Conservation (phyloP, 2,329 filamentous ascomycete species). For the Ustulina deusta region DNA sequence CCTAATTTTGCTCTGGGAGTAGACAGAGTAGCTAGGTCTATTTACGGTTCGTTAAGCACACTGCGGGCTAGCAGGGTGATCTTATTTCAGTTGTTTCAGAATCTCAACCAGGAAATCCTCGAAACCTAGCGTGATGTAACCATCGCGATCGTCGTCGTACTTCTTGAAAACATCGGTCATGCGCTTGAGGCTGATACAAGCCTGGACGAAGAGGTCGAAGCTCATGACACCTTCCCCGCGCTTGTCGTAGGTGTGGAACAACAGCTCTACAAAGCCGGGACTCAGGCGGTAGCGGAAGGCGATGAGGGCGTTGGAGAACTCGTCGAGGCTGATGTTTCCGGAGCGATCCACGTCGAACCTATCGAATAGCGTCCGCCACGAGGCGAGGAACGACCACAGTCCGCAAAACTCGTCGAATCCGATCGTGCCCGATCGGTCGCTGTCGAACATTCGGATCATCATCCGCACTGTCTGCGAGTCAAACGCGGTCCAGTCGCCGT, state of each 20-base stretch:
- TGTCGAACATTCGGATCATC: slow-evolving; percentile 99
- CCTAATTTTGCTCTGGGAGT: background rate
- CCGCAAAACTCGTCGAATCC: slow-evolving; percentile 97
- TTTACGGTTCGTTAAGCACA: background rate
- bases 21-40: background rate
- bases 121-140: slow-evolving; percentile 86
- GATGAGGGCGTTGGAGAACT: slow-evolving; percentile 90
- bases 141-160: slow-evolving; percentile 96
- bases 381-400: slow-evolving; percentile 93
- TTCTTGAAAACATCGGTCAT: slow-evolving; percentile 99
- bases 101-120: slow-evolving; percentile 83
- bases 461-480: slow-evolving; percentile 94
- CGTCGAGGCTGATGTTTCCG: slow-evolving; percentile 85
- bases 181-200: slow-evolving; percentile 94
- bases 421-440: slow-evolving; percentile 87
- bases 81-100: slow-evolving; percentile 69
- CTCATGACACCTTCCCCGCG: slow-evolving; percentile 77
- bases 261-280: slow-evolving; percentile 81
- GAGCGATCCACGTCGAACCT: slow-evolving; percentile 90
- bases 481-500: slow-evolving; percentile 95
- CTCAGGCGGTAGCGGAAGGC: slow-evolving; percentile 94
- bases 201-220: slow-evolving; percentile 98
- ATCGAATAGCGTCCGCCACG: slow-evolving; percentile 95
- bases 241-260: slow-evolving; percentile 93
- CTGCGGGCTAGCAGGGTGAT: background rate